Percentiles rank a stretch among this genome's conserved stretches.
Evolutionary conservation across 2,329 filamentous ascomycete genomes (phyloP).

Genomic region (Dothideomycetes sp.): DNA sequence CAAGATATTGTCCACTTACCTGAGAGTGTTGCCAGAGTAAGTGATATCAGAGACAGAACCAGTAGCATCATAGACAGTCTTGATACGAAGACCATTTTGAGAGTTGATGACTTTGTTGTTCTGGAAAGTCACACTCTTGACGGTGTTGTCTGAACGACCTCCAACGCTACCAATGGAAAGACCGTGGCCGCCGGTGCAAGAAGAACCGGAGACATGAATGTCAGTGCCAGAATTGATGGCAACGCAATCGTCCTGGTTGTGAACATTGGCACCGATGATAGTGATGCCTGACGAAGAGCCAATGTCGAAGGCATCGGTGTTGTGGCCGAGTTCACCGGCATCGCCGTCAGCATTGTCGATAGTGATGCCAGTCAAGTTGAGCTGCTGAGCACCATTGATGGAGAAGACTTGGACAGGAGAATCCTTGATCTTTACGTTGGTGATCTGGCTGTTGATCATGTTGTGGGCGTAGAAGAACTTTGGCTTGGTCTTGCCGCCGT

Average conservation of each 20-base stretch:
- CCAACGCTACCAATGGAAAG: constrained; percentile 49
- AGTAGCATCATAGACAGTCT: constrained; percentile 42
- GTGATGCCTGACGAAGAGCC: constrained; percentile 19
- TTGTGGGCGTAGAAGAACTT: constrained; percentile 53
- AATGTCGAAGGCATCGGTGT: constrained; percentile 27
- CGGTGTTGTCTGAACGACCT: constrained; percentile 41
- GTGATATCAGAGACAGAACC: constrained; percentile 45
- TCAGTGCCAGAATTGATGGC: constrained; percentile 32
- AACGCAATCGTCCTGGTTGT: constrained; percentile 26
- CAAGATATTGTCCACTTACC: background rate
- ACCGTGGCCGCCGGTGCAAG: constrained; percentile 42
- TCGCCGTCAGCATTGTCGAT: constrained; percentile 52
- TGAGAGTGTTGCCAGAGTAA: constrained; percentile 41
- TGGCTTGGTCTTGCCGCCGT: constrained; percentile 55
- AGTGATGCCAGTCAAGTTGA: constrained; percentile 42
- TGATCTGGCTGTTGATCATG: constrained; percentile 43
- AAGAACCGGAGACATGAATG: constrained; percentile 32
- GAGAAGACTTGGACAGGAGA: constrained; percentile 47
- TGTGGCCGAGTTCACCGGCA: constrained; percentile 19
- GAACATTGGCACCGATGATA: constrained; percentile 21
- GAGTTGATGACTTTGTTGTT: constrained; percentile 41
- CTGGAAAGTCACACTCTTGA: constrained; percentile 41
- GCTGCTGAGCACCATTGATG: constrained; percentile 34
- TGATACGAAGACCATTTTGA: constrained; percentile 44
- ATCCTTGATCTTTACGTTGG: constrained; percentile 43